Percentiles rank a stretch among this genome's conserved stretches.
Evolutionary conservation across 805 yeast genomes (phyloP).

Genomic region (Priceomyces carsonii): DNA sequence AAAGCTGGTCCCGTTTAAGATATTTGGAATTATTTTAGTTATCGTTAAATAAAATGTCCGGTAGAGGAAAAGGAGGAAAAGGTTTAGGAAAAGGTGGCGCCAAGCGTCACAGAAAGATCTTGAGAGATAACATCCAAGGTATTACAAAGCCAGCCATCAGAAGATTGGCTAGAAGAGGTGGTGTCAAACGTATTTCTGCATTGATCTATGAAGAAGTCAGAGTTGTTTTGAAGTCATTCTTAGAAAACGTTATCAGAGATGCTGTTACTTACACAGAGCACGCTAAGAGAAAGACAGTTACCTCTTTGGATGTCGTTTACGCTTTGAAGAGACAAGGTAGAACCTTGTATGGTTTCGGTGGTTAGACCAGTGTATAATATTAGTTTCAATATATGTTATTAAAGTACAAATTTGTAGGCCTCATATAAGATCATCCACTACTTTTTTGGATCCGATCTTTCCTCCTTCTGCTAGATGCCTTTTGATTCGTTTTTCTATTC

Average conservation of each 20-base stretch:
- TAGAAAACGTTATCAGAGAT: slow-evolving; percentile 96
- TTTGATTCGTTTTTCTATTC: slow-evolving; percentile 21
- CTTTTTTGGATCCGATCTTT: slow-evolving; percentile 16
- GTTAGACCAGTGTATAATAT: slow-evolving; percentile 51
- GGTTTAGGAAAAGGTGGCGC: slow-evolving; percentile 99
- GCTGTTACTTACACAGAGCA: slow-evolving; percentile 99
- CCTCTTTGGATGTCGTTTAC: slow-evolving; percentile 97
- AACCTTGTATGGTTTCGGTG: slow-evolving; percentile 99
- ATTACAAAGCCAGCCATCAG: slow-evolving; percentile 99
- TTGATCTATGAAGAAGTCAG: slow-evolving; percentile 98
- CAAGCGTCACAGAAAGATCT: slow-evolving; percentile 99
- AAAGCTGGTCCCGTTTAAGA: not conserved
- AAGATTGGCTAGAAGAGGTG: slow-evolving; percentile 99
- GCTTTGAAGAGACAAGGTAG: slow-evolving; percentile 99
- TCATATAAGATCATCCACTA: slow-evolving; percentile 2
- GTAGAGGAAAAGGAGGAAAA: slow-evolving; percentile 99
- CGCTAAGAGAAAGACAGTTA: slow-evolving; percentile 99
- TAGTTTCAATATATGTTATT: slow-evolving; percentile 4
- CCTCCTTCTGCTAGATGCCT: slow-evolving; percentile 22
- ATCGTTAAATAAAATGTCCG: slow-evolving; percentile 66
- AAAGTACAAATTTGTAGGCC: not conserved
- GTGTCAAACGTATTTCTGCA: slow-evolving; percentile 99
- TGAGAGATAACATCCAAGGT: slow-evolving; percentile 99
- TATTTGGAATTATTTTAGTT: not conserved
- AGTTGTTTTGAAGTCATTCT: slow-evolving; percentile 92